phyloP scores from a whole-genome alignment of 768 basidiomycete species.

The Roridomyces roridus region DNA sequence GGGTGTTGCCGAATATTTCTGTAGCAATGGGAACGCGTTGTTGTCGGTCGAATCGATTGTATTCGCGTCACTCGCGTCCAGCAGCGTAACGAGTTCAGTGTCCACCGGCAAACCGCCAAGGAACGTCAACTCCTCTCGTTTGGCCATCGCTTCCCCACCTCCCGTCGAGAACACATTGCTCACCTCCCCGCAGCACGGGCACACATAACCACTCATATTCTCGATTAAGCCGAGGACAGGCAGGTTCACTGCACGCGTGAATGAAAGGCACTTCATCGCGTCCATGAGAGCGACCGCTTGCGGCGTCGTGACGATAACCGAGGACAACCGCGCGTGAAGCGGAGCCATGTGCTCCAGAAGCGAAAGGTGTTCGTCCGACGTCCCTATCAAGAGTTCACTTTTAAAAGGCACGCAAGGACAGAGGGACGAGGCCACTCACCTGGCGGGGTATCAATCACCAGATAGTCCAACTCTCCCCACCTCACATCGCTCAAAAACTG shows the following conservation, averaged over 20 bases:
- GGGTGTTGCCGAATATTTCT: slow-evolving; percentile 69
- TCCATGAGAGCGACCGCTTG: slow-evolving; percentile 96
- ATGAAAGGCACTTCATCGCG: slow-evolving; percentile 95
- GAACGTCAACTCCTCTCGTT: slow-evolving; percentile 73
- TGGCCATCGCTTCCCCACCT: slow-evolving; percentile 90
- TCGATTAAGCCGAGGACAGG: slow-evolving; percentile 93
- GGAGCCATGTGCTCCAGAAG: slow-evolving; percentile 93
- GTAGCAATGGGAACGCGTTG: slow-evolving; percentile 56
- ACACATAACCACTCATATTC: slow-evolving; percentile 99
- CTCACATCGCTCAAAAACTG: slow-evolving; percentile 95
- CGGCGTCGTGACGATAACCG: slow-evolving; percentile 95
- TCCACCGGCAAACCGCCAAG: slow-evolving; percentile 93
- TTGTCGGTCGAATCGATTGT: slow-evolving; percentile 14
- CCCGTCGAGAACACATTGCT: slow-evolving; percentile 95
- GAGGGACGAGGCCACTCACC: slow-evolving; percentile 58
- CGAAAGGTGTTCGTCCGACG: slow-evolving; percentile 98
- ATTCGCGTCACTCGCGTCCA: slow-evolving; percentile 68
- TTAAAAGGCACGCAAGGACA: neutral
- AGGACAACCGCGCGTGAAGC: slow-evolving; percentile 75
- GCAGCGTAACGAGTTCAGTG: slow-evolving; percentile 83
- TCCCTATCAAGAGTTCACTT: slow-evolving; percentile 60
- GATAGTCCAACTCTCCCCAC: slow-evolving; percentile 93
- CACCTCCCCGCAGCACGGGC: slow-evolving; percentile 96
- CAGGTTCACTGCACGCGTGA: slow-evolving; percentile 85
- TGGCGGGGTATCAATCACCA: slow-evolving; percentile 95